Percentiles rank a stretch among this genome's conserved stretches.
phyloP scores from a whole-genome alignment of 805 yeast genomes.

The Wickerhamiella vanderwaltii region DNA sequence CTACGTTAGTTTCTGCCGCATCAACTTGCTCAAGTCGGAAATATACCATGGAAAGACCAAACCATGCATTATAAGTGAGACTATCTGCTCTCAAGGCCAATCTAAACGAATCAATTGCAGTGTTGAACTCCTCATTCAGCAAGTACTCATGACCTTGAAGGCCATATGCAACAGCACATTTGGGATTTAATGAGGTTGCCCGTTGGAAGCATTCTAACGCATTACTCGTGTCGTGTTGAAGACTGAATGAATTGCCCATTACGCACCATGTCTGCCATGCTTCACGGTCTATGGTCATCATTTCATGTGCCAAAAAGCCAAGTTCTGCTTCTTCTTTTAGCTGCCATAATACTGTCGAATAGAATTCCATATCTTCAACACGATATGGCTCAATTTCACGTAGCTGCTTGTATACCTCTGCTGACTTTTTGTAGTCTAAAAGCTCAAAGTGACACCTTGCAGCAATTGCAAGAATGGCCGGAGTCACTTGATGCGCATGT shows the following conservation, averaged over 20 bases:
- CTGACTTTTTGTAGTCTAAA: slow-evolving; percentile 71
- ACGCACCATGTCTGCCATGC: slow-evolving; percentile 85
- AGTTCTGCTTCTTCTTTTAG: slow-evolving; percentile 66
- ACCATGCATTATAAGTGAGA: slow-evolving; percentile 85
- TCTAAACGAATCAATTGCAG: slow-evolving; percentile 74
- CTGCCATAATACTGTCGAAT: slow-evolving; percentile 89
- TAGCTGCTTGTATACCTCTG: slow-evolving; percentile 46
- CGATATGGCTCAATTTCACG: slow-evolving; percentile 66
- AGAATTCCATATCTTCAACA: slow-evolving; percentile 78
- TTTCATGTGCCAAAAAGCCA: slow-evolving; percentile 71
- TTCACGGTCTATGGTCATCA: slow-evolving; percentile 50
- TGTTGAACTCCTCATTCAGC: slow-evolving; percentile 78
- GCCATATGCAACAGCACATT: slow-evolving; percentile 79
- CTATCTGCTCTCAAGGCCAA: slow-evolving; percentile 64
- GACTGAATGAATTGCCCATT: slow-evolving; percentile 77
- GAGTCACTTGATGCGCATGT: slow-evolving; percentile 47
- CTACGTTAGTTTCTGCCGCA: slow-evolving; percentile 74
- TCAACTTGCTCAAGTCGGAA: slow-evolving; percentile 73
- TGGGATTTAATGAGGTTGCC: slow-evolving; percentile 55
- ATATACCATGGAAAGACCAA: slow-evolving; percentile 91
- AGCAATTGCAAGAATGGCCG: slow-evolving; percentile 72
- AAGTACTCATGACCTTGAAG: slow-evolving; percentile 87
- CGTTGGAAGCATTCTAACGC: slow-evolving; percentile 79
- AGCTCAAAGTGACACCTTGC: slow-evolving; percentile 81
- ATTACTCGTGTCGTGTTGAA: slow-evolving; percentile 74